Conservation (phyloP, 164 flowering plant genomes). For the Tetrastigma voinierianum region DNA sequence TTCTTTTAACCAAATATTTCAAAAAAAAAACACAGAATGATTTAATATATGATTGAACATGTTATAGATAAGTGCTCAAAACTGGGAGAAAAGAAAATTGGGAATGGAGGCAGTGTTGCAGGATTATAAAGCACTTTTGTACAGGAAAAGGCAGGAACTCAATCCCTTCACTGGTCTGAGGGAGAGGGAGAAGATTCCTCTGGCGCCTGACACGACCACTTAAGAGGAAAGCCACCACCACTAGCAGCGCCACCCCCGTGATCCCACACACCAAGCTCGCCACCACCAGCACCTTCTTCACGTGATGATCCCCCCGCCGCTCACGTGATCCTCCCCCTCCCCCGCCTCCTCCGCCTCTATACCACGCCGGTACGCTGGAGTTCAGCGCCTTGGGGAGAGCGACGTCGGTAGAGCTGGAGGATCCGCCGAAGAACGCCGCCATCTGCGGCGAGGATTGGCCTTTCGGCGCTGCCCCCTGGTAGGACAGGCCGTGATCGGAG, state of each 20-base stretch:
- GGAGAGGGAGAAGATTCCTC: neutral
- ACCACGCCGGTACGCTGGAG: slow-evolving; percentile 36
- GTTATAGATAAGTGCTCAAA: too few relatives aligned
- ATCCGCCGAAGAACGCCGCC: slow-evolving; percentile 9
- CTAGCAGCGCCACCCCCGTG: slow-evolving; percentile 37
- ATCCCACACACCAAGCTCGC: slow-evolving; percentile 47
- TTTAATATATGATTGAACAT: too few relatives aligned
- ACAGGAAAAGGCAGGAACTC: too few relatives aligned
- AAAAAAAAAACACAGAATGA: too few relatives aligned
- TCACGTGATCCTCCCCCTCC: neutral
- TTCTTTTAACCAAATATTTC: too few relatives aligned
- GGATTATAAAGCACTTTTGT: too few relatives aligned
- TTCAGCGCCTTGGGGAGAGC: slow-evolving; percentile 38
- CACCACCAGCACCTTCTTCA: slow-evolving; percentile 35
- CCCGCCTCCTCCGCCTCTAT: neutral
- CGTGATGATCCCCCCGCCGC: slow-evolving; percentile 17
- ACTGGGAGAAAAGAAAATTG: too few relatives aligned
- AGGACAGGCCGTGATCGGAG: slow-evolving; percentile 14
- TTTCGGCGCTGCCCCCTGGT: slow-evolving; percentile 3
- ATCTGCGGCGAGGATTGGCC: neutral
- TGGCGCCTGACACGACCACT: slow-evolving; percentile 8
- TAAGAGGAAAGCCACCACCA: slow-evolving; percentile 30
- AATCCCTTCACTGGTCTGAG: too few relatives aligned
- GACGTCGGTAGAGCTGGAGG: neutral
- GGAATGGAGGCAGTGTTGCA: too few relatives aligned